phyloP scores from a whole-genome alignment of 2,329 filamentous ascomycete species.

The Claviceps africana region DNA sequence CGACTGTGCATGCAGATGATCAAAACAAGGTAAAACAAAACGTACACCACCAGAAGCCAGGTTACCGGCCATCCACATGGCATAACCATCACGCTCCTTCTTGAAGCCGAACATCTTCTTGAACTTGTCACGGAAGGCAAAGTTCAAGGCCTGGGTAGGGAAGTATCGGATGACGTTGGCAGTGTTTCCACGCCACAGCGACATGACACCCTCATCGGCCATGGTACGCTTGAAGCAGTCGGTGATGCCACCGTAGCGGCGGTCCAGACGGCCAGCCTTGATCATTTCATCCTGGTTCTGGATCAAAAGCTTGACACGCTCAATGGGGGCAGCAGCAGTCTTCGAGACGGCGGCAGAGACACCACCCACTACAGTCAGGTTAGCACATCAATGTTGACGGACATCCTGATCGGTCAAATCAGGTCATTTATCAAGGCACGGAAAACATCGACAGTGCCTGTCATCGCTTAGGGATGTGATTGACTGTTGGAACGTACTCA shows the following conservation, averaged over 20 bases:
- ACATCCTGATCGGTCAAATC: conserved; percentile 3
- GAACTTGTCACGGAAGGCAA: conserved; percentile 99
- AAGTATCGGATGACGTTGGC: conserved; percentile 99
- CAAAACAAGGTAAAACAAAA: conserved; percentile 17
- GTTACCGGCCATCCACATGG: conserved; percentile 99
- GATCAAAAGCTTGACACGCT: conserved; percentile 99
- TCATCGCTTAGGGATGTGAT: not conserved
- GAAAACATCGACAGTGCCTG: conserved; percentile 1
- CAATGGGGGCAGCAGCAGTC: conserved; percentile 98
- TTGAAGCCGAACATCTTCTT: conserved; percentile 99
- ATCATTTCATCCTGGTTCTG: conserved; percentile 99
- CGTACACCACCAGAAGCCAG: conserved; percentile 98
- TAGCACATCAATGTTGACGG: conserved; percentile 5
- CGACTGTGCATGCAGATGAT: not conserved
- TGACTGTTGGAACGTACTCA: conserved; percentile 60
- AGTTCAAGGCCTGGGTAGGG: conserved; percentile 99
- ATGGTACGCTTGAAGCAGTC: conserved; percentile 95
- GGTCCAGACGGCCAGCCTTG: conserved; percentile 94
- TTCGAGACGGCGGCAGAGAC: conserved; percentile 99
- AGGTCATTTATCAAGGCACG: not conserved
- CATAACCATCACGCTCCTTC: conserved; percentile 98
- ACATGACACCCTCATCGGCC: conserved; percentile 81
- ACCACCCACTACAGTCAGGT: conserved; percentile 72
- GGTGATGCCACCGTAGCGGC: conserved; percentile 82
- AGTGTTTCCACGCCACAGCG: conserved; percentile 99